phyloP scores from a whole-genome alignment of 2,329 filamentous ascomycete species.

The Hymenoscyphus fructigenus region DNA sequence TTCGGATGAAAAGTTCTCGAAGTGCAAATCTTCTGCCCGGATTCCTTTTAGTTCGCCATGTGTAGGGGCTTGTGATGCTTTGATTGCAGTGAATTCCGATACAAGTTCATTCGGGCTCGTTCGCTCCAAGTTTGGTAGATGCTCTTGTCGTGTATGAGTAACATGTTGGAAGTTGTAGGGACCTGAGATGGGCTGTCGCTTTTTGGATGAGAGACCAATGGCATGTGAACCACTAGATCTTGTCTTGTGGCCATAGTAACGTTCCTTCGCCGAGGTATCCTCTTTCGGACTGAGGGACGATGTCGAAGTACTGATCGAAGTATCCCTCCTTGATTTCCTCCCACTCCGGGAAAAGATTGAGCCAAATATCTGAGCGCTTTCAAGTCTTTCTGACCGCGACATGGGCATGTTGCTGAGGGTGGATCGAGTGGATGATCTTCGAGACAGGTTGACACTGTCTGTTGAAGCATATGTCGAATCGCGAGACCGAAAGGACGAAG shows the following conservation, averaged over 20 bases:
- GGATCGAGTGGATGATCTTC: constrained; percentile 57
- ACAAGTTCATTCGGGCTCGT: constrained; percentile 44
- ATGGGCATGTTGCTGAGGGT: constrained; percentile 50
- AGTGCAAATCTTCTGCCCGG: constrained; percentile 44
- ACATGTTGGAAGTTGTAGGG: constrained; percentile 69
- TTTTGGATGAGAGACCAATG: constrained; percentile 11
- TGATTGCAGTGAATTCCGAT: constrained; percentile 46
- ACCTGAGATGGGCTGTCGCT: constrained; percentile 49
- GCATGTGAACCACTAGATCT: constrained; percentile 11
- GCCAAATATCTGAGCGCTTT: constrained; percentile 59
- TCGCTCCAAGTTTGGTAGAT: constrained; percentile 43
- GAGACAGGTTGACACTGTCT: constrained; percentile 45
- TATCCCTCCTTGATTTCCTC: constrained; percentile 50
- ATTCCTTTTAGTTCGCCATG: constrained; percentile 40
- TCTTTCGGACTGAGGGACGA: constrained; percentile 1
- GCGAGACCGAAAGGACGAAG: constrained; percentile 53
- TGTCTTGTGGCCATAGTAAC: constrained; percentile 20
- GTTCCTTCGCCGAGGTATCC: constrained; percentile 25
- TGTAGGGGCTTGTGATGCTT: constrained; percentile 39
- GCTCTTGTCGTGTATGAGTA: constrained; percentile 55
- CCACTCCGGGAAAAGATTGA: constrained; percentile 55
- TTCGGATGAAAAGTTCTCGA: constrained; percentile 50
- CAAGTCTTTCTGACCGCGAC: constrained; percentile 51
- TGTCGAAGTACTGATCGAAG: constrained; percentile 18
- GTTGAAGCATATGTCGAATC: constrained; percentile 31